Percentiles rank a stretch among this genome's conserved stretches.
Conservation (phyloP, 2,329 filamentous ascomycete species). For the Pleoardoris graminearum region DNA sequence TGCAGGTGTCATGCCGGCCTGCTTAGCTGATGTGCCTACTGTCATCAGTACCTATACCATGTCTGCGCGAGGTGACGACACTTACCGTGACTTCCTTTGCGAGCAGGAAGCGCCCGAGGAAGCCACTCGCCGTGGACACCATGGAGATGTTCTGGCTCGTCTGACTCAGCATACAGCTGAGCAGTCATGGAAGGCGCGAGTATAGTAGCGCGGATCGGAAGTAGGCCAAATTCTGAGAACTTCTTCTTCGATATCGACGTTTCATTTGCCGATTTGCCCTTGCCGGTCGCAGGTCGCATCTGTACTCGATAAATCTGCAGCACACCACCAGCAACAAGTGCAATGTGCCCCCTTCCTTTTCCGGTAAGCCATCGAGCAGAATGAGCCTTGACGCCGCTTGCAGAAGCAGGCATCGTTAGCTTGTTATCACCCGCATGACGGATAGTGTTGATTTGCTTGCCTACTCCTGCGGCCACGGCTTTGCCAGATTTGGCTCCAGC, state of each 20-base stretch:
- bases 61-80: background rate
- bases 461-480: conserved; percentile 73
- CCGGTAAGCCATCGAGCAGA: conserved; percentile 69
- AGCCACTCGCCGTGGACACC: conserved; percentile 43
- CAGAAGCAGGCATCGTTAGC: conserved; percentile 65
- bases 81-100: conserved; percentile 19
- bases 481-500: conserved; percentile 67
- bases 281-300: conserved; percentile 50
- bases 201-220: conserved; percentile 62
- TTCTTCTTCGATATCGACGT: conserved; percentile 57
- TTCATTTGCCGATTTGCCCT: conserved; percentile 46
- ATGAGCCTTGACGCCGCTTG: conserved; percentile 57
- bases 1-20: conserved; percentile 49
- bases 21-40: conserved; percentile 10
- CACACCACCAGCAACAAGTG: conserved; percentile 66
- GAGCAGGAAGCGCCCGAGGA: conserved; percentile 34
- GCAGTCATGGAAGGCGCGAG: conserved; percentile 37
- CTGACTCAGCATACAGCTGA: conserved; percentile 34
- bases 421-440: conserved; percentile 77
- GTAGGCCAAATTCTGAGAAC: conserved; percentile 69
- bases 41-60: background rate
- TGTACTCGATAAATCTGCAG: conserved; percentile 67
- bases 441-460: conserved; percentile 70
- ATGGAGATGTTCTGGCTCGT: conserved; percentile 25
- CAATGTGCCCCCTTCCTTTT: conserved; percentile 64